Base-by-base conservation (phyloP, 495 filamentous ascomycete species). In the Aspergillus homomorphus region DNA sequence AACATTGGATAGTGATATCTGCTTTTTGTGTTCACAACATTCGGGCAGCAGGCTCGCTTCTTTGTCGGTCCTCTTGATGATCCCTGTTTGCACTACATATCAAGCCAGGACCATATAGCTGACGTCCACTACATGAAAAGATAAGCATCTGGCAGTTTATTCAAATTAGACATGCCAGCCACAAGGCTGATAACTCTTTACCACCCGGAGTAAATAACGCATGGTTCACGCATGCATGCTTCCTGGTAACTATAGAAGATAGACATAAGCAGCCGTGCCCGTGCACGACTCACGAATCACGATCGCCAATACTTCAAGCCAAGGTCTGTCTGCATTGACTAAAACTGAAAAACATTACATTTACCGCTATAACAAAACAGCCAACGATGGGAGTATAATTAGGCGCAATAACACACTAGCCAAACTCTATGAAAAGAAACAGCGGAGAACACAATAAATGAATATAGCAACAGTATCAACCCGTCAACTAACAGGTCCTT, bases 341-440 rank as follows among this genome's bases (percentile, higher is more conserved):
- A 10, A 12, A 14, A 12, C 8, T 41, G 14, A 53, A 7, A 12
- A 38, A 38, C 10, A 38, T 38, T 38, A 38, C 33, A 38, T 38
- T 38, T 38, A 38, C 33, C 33, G 33, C 33, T 38, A 38, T 38
- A 38, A 38, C 33, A 49, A 45, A 21, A 42, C 15, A 46, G 26
- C 28, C 26, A 33, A 45, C 30, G 61, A 56, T 16, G 46, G 56
- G 51, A 49, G 49, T 56, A 56, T 56, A 50, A 49, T 41, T 19
- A 56, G 22, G 54, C 45, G 41, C n/a, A 18, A 56, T 18, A 56
- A 41, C 44, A 56, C 21, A 30, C 46, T 20, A 16, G 30, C 28
- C 23, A 22, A 50, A 49, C 28, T 56, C 54, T 56, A 56, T 56
- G 18, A n/a, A 19, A 56, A 45, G 8, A 38, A 18, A n/a, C n/a